Base-by-base conservation (phyloP, 352 stramenopile genomes). In the Aphanomyces euteiches region DNA sequence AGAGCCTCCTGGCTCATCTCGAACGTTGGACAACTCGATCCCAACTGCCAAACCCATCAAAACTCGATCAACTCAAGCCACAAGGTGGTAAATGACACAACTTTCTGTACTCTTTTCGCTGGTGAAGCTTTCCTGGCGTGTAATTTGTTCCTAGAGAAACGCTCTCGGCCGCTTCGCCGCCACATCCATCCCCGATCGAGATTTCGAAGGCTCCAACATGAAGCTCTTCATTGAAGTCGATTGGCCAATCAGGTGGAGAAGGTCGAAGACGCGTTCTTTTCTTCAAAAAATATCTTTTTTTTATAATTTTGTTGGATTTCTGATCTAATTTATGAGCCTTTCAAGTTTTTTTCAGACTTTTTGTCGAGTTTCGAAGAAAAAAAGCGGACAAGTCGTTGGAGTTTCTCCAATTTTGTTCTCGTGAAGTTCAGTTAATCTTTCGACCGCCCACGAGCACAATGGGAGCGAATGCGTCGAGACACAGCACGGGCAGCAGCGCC, bases 151-250 rank as follows among this genome's bases (percentile, higher is more conserved):
- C 28, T 28, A 28, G 28, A 28, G 28, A 28, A 28, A 28, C 28
- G 28, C 28, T 28, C 28, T 28, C 28, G 28, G 0, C 28, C 28
- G 28, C 28, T 28, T 28, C 28, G 28, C 28, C 28, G 2, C 28
- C 28, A 28, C 28, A 28, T 28, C 28, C 28, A 28, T 28, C 28
- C 28, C 28, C 28, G 28, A 28, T 28, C 28, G 28, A 28, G 43
- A 61, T 61, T 61, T 61, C 43, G 43, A 37, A 61, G 43, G 50
- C 36, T 12, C 50, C 21, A 58, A 58, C 28, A 45, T 61, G 54
- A 61, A 61, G 15, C 54, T 58, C 50, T 17, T 19, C 7, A 19
- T 8, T 19, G 15, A 28, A 61, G 54, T 28, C 17, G 43, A 45
- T 61, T 13, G 54, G 37, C 54, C 54, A 61, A 61, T 61, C 19